These are phyloP conservation scores for Begonia loranthoides DNA, from an alignment of 306 rosid species.

Conservation along the genomic window DNA sequence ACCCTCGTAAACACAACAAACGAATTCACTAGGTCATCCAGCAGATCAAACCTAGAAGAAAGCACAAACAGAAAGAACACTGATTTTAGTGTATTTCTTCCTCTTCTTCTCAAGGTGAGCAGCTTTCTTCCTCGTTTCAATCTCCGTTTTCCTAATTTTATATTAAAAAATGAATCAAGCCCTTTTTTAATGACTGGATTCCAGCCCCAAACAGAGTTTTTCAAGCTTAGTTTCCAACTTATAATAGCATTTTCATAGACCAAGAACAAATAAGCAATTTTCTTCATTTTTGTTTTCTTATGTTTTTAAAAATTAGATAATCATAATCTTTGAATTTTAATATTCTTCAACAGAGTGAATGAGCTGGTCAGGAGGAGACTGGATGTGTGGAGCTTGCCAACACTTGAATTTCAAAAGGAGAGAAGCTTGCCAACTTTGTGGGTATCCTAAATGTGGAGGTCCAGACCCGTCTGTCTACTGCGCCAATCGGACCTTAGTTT, in stretches of 20 bases:
- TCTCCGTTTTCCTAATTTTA: no score
- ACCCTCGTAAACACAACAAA: no score
- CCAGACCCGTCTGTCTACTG: constrained; percentile 37
- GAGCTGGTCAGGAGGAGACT: constrained; percentile 71
- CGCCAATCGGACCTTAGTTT: constrained; percentile 21
- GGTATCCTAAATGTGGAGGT: constrained; percentile 53
- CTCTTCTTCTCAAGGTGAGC: no score
- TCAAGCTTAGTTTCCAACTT: no score
- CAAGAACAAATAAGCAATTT: background rate
- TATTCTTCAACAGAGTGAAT: constrained; percentile 7
- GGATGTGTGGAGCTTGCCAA: constrained; percentile 65
- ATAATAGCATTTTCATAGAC: background rate
- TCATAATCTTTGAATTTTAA: background rate
- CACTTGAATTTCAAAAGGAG: constrained; percentile 60
- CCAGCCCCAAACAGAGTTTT: no score
- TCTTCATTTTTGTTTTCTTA: background rate
- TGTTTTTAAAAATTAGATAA: background rate
- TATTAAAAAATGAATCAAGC: no score
- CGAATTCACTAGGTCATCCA: no score
- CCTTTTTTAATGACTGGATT: no score
- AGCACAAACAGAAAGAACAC: no score
- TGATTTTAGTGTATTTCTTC: no score
- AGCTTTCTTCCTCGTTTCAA: no score
- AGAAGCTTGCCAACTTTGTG: constrained; percentile 55
- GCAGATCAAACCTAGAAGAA: no score